These are phyloP conservation scores for Nannizziopsis barbatae DNA, from an alignment of 2,329 filamentous ascomycete species.

Conservation along the genomic window DNA sequence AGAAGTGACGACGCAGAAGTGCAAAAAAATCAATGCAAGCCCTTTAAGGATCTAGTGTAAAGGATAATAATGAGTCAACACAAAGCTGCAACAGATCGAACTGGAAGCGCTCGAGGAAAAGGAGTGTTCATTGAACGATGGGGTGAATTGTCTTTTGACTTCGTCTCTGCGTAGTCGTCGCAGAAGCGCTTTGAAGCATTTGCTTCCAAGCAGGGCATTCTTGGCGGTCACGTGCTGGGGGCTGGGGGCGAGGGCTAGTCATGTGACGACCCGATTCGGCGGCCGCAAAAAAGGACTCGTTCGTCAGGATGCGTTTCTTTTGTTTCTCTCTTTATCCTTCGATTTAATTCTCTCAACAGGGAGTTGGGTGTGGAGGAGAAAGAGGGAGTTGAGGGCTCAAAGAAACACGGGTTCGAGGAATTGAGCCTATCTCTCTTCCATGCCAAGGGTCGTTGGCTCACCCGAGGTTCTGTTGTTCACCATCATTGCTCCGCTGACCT, in stretches of 20 bases:
- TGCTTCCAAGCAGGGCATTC: slow-evolving; percentile 28
- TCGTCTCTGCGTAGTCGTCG: no score
- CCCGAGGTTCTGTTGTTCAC: no score
- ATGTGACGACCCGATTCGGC: not conserved
- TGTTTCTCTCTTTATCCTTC: no score
- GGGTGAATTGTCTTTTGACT: not conserved
- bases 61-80: not conserved
- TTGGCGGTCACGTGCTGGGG: slow-evolving; percentile 22
- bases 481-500: no score
- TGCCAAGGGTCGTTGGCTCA: no score
- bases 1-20: not conserved
- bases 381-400: no score
- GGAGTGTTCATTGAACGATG: slow-evolving; percentile 9
- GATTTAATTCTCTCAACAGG: no score
- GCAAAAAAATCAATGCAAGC: not conserved
- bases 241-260: not conserved
- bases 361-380: no score
- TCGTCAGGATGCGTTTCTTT: no score
- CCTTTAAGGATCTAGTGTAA: not conserved
- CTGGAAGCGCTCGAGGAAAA: not conserved
- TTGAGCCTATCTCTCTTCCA: no score
- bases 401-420: no score
- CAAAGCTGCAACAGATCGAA: not conserved
- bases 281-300: not conserved
- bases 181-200: slow-evolving; percentile 21